Conservation (phyloP, 306 rosid species). For the Cyamopsis tetragonoloba region DNA sequence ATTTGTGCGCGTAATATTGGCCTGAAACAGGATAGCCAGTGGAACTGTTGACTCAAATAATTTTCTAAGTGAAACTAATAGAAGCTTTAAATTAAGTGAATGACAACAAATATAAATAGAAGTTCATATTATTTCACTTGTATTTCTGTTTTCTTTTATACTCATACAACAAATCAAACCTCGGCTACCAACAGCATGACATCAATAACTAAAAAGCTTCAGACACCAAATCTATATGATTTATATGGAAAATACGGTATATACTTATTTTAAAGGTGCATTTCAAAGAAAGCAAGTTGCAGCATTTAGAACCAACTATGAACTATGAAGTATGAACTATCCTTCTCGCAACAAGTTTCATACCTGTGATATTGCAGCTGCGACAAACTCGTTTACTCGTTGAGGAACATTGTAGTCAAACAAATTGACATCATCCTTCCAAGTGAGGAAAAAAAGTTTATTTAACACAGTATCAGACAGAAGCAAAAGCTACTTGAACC, state of each 20-base stretch:
- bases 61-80: neutral
- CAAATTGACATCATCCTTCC: constrained; percentile 64
- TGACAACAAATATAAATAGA: neutral
- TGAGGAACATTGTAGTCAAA: constrained; percentile 73
- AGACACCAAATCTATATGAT: neutral
- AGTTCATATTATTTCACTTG: neutral
- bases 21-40: constrained; percentile 56
- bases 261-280: neutral
- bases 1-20: constrained; percentile 86
- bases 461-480: neutral
- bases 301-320: neutral
- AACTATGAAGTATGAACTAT: too few relatives aligned
- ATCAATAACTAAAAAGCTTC: too few relatives aligned
- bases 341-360: constrained; percentile 4
- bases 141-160: neutral
- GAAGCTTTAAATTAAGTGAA: constrained; percentile 9
- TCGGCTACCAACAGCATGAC: too few relatives aligned
- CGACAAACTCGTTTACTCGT: constrained; percentile 68
- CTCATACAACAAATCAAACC: too few relatives aligned
- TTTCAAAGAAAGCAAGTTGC: neutral
- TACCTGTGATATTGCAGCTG: constrained; percentile 75
- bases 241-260: neutral
- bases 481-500: constrained; percentile 5
- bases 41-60: constrained; percentile 10
- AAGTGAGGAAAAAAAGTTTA: constrained; percentile 10